phyloP scores from a whole-genome alignment of 139 green algal genomes.

The Chlorella sp. region DNA sequence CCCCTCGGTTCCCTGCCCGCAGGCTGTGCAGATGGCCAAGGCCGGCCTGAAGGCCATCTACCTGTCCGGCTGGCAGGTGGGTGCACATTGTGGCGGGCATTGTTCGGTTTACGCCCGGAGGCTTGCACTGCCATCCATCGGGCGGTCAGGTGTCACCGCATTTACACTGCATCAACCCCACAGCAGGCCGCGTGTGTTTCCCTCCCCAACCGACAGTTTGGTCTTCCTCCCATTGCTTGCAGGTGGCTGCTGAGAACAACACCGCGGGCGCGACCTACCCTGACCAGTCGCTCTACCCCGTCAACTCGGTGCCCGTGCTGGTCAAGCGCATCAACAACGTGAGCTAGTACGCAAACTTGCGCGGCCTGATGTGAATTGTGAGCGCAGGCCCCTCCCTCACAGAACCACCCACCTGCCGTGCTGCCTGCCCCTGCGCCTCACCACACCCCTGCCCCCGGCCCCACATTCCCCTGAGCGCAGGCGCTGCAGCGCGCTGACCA shows the following conservation, averaged over 20 bases:
- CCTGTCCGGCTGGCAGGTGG: conserved; percentile 85
- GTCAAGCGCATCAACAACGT: conserved; percentile 84
- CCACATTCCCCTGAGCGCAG: not conserved
- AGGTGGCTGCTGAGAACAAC: conserved; percentile 86
- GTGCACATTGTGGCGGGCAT: not conserved
- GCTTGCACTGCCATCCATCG: not conserved
- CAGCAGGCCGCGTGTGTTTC: no score
- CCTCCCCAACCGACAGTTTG: not conserved
- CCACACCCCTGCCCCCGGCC: not conserved
- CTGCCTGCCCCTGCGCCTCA: not conserved
- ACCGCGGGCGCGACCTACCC: conserved; percentile 77
- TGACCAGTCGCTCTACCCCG: conserved; percentile 85
- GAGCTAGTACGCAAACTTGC: not conserved
- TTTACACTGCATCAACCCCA: no score
- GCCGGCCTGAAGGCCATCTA: conserved; percentile 92
- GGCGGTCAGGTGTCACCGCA: no score
- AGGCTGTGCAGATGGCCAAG: conserved; percentile 52
- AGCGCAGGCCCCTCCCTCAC: not conserved
- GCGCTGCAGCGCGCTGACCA: conserved; percentile 70
- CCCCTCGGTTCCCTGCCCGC: not conserved
- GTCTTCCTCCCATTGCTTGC: conserved; percentile 34
- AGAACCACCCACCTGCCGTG: not conserved
- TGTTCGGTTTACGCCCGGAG: not conserved
- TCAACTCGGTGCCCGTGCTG: conserved; percentile 75
- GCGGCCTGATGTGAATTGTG: not conserved